phyloP scores from a whole-genome alignment of 805 yeast genomes.

The Wickerhamiella galacta region DNA sequence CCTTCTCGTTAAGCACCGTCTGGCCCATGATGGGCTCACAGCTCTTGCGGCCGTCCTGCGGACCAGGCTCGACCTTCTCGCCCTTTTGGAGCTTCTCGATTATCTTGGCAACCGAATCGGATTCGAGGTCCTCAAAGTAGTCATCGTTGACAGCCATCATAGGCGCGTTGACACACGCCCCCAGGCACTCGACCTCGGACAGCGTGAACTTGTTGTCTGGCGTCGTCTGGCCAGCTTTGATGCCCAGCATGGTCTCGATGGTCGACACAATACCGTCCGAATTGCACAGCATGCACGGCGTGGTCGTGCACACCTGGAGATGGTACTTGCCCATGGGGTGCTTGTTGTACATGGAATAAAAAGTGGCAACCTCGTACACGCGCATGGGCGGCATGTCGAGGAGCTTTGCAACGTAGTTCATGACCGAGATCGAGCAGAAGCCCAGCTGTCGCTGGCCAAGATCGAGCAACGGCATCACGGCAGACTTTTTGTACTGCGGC shows the following conservation, averaged over 20 bases:
- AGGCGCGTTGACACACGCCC: constrained; percentile 86
- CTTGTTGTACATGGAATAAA: constrained; percentile 82
- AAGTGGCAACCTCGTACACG: constrained; percentile 83
- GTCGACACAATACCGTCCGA: constrained; percentile 67
- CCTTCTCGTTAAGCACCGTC: constrained; percentile 39
- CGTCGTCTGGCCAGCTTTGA: constrained; percentile 67
- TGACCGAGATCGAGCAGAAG: constrained; percentile 68
- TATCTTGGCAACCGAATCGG: constrained; percentile 42
- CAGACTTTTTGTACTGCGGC: constrained; percentile 71
- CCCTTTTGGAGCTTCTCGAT: constrained; percentile 51
- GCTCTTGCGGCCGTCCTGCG: constrained; percentile 45
- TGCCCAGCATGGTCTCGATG: constrained; percentile 38
- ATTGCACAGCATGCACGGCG: constrained; percentile 76
- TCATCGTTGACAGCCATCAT: constrained; percentile 76
- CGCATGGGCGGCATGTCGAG: constrained; percentile 89
- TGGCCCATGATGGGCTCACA: constrained; percentile 69
- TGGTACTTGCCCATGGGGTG: constrained; percentile 74
- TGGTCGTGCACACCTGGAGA: constrained; percentile 75
- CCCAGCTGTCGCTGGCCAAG: constrained; percentile 80
- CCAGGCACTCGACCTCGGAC: constrained; percentile 80
- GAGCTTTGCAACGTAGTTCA: constrained; percentile 76
- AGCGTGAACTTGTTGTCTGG: constrained; percentile 58
- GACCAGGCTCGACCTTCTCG: constrained; percentile 47
- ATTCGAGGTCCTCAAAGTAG: constrained; percentile 65
- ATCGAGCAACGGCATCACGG: constrained; percentile 75